Evolutionary conservation across 805 yeast species (phyloP).

Genomic region (Lipomyces sp.): DNA sequence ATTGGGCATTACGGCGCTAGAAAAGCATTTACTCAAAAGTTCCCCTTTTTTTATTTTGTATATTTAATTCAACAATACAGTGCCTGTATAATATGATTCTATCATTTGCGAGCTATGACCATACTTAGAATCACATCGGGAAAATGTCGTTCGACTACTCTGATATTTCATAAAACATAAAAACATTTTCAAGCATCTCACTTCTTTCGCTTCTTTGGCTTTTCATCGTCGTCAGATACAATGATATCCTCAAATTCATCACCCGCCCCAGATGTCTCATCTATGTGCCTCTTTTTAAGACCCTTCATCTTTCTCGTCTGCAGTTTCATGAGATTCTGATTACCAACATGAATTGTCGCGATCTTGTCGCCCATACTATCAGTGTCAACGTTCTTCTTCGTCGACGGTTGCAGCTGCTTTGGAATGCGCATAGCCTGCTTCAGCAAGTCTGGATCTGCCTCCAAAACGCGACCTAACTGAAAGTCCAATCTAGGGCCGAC

Average conservation of each 20-base stretch:
- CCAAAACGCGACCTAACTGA: conserved; percentile 79
- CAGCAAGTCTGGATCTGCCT: conserved; percentile 81
- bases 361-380: conserved; percentile 94
- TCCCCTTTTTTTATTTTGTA: too few species aligned
- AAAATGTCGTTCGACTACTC: too few species aligned
- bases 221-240: conserved; percentile 30
- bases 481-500: conserved; percentile 95
- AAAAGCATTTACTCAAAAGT: too few species aligned
- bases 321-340: conserved; percentile 82
- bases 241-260: conserved; percentile 29
- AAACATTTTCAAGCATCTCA: not conserved
- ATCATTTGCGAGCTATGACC: too few species aligned
- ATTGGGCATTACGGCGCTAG: too few species aligned
- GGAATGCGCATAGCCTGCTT: conserved; percentile 83
- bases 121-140: too few species aligned
- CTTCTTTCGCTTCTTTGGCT: conserved; percentile 10
- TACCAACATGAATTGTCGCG: conserved; percentile 94
- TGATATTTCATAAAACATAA: too few species aligned
- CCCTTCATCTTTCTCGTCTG: conserved; percentile 99
- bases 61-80: too few species aligned
- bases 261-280: conserved; percentile 41
- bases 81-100: too few species aligned
- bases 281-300: conserved; percentile 68
- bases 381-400: conserved; percentile 81
- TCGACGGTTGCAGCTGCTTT: conserved; percentile 74